Base-by-base conservation (phyloP, 306 rosid genomes). In the Bauhinia variegata region DNA sequence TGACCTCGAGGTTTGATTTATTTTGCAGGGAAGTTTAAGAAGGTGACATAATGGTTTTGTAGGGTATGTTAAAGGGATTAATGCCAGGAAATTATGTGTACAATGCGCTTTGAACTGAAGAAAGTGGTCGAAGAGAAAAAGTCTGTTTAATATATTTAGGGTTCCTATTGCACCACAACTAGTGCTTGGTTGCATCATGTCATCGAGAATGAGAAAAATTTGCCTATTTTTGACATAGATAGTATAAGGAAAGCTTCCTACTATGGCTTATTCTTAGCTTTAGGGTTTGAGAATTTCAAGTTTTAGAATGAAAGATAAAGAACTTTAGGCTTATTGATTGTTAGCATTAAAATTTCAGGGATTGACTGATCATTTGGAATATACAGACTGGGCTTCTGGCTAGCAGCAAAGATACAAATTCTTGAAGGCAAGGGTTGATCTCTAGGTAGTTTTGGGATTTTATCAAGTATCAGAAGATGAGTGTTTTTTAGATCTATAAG, bases 61-160 rank as follows among this genome's bases (percentile, higher is more conserved):
- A 5, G 30, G 59, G 50, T 31, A 34, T 32, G 37, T 36, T 8
- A 10, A 11, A 16, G 19, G 17, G 14, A 9, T 32, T 23, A 28
- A 38, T 47, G 55, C 38, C 43, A 7, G 4, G 42, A 47, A 16
- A 37, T 19, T 18, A 4, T 28, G 6, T 15, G 11, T 58, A 36
- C 6, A 3, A 60, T 46, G 51, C 66, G 41, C 38, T 62, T 16
- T 8, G 6, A 42, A 55, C 11, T 42, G 18, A 50, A 63, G 46
- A 53, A 16, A 36, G 63, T 43, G 52, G 11, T 65, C 38, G 72
- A 67, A 33, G 56, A 49, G 30, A 7, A 38, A 62, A 33, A 55
- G 28, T 11, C 58, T 17, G 47, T 12, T 11, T 17, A 58, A 23
- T 58, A 59, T 48, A 49, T 52, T 58, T 36, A 54, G 64, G 56